Evolutionary conservation across 2,329 filamentous ascomycete genomes (phyloP), one percentile per base, ranked within the genome.

Genomic region (Trichocomaceae sp.): DNA sequence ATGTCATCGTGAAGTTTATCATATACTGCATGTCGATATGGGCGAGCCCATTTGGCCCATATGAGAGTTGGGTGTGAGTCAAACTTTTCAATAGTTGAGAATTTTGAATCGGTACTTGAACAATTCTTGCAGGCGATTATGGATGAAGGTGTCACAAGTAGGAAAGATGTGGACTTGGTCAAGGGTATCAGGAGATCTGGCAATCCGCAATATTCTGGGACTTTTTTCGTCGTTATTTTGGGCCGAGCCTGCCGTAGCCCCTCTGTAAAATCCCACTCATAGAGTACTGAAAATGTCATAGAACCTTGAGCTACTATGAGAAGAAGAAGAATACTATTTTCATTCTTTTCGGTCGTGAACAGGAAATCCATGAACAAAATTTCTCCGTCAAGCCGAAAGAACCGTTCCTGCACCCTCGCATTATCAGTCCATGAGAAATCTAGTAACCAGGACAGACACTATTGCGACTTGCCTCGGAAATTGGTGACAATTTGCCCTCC

Each of bases 311-410:
- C 67, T 17, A 83, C 69, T 19, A 86, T 69, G 20, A 96, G 73
- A 10, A 96, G 74, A 3, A 97, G 77, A n/a, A 95, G 85, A 44
- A 95, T 81, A 62, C 85, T 84, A 52, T 84, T 77, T 9, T 83
- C 78, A 57, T 91, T 84, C 52, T 83, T 79, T 0, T 79, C 71
- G 9, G 79, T 78, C 7, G 90, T 88, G 57, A 87, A 83, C 2
- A 99, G 77, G 60, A 97, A 99, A 20, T 90, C 87, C 77, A 96
- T 85, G 62, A 89, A 87, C 62, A 92, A 78, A 54, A 97, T 88
- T n/a, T 85, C 77, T 1, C 88, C 90, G 7, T 84, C 80, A 7
- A 90, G 75, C 46, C 69, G 66, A 57, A 77, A 74, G 49, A 75
- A 76, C n/a, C 67, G 69, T 62, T 78, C 75, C 75, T 78, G 51